These are phyloP conservation scores for Arctium lappa DNA, from an alignment of 129 eudicot species.

Conservation along the genomic window DNA sequence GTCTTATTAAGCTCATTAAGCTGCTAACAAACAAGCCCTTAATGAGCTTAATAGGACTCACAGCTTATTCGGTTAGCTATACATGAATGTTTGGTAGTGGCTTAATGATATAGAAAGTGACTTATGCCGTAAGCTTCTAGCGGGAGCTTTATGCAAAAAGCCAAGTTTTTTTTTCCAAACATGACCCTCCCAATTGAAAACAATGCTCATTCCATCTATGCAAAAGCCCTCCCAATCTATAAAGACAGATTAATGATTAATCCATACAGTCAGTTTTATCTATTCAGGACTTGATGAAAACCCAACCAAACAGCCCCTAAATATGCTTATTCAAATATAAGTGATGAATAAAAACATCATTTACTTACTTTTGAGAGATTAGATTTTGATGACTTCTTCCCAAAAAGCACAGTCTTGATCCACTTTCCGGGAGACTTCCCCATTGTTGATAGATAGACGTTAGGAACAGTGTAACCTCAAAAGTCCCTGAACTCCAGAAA, in stretches of 20 bases:
- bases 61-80: not conserved
- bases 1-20: too few species aligned
- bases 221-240: not conserved
- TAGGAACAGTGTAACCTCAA: slow-evolving; percentile 20
- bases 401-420: slow-evolving; percentile 77
- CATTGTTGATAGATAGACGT: slow-evolving; percentile 34
- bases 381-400: slow-evolving; percentile 78
- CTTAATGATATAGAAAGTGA: not conserved
- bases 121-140: not conserved
- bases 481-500: slow-evolving; percentile 24
- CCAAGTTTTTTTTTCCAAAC: not conserved
- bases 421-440: slow-evolving; percentile 94
- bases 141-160: not conserved
- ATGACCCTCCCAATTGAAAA: not conserved
- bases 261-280: not conserved
- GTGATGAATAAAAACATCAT: not conserved
- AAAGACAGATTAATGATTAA: not conserved
- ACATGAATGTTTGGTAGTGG: not conserved
- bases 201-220: not conserved
- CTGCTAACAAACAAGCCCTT: too few species aligned
- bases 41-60: not conserved
- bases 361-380: slow-evolving; percentile 60
- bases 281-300: not conserved
- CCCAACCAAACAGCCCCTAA: not conserved
- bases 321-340: not conserved